Evolutionary conservation across 352 stramenopile genomes (phyloP).

Genomic region (Blastocystis hominis): DNA sequence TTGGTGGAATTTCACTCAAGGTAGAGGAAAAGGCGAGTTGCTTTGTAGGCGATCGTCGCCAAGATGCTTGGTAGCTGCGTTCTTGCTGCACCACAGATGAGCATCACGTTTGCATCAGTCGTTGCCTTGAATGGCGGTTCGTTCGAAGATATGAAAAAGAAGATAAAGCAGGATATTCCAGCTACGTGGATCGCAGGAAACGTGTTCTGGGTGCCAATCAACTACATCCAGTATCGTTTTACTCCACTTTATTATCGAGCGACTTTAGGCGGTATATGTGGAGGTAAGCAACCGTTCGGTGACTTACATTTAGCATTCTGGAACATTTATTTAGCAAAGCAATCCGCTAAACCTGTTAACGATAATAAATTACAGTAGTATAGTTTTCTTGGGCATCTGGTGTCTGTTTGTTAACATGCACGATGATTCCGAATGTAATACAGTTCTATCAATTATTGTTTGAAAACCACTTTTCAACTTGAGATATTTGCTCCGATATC

Average conservation of each 20-base stretch:
- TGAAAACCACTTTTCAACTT: background rate
- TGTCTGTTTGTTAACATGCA: background rate
- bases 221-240: slow-evolving; percentile 51
- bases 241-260: slow-evolving; percentile 48
- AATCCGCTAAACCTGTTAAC: slow-evolving; percentile 40
- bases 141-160: slow-evolving; percentile 44
- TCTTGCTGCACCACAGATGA: slow-evolving; percentile 47
- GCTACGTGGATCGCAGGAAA: slow-evolving; percentile 36
- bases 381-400: background rate
- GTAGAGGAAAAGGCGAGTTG: background rate
- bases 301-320: slow-evolving; percentile 7
- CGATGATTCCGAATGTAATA: background rate
- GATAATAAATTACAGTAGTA: background rate
- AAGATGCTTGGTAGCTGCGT: slow-evolving; percentile 47
- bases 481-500: background rate
- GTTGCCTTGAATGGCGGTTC: background rate
- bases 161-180: slow-evolving; percentile 43
- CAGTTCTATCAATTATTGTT: background rate
- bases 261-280: slow-evolving; percentile 17
- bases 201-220: slow-evolving; percentile 50
- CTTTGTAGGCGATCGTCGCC: slow-evolving; percentile 1
- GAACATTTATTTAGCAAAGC: slow-evolving; percentile 45
- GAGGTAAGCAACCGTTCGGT: background rate
- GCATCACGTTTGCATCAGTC: slow-evolving; percentile 47
- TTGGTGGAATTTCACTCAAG: slow-evolving; percentile 39